Percentiles rank a stretch among this genome's conserved stretches.
These are phyloP conservation scores for Sideroxylon spinosum DNA, from an alignment of 179 eudicot species.

Conservation along the genomic window DNA sequence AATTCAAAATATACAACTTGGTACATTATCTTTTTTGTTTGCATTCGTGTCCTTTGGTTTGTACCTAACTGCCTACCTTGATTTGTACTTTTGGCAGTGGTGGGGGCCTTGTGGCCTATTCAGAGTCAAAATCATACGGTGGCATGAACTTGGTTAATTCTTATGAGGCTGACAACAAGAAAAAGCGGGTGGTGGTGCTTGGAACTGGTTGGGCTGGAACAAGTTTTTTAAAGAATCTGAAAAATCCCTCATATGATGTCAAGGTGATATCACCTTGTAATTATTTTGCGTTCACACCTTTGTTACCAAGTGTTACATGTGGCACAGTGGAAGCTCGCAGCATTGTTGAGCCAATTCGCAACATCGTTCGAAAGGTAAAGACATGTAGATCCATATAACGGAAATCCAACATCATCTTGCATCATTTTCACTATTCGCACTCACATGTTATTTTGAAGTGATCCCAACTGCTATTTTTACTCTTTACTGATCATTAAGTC, in stretches of 20 bases:
- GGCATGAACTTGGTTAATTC: constrained; percentile 30
- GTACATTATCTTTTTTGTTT: neutral
- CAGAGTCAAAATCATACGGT: constrained; percentile 52
- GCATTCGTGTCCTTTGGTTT: neutral
- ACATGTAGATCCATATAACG: neutral
- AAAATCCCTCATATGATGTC: constrained; percentile 64
- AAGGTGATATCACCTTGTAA: constrained; percentile 87
- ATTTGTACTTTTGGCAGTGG: constrained; percentile 43
- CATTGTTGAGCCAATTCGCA: constrained; percentile 90
- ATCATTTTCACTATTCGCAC: neutral
- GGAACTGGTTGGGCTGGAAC: constrained; percentile 99
- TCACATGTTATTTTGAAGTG: neutral
- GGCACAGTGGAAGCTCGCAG: constrained; percentile 96
- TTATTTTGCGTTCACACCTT: constrained; percentile 84
- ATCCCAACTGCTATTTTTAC: neutral
- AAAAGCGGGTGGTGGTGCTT: constrained; percentile 80
- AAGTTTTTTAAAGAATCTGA: constrained; percentile 76
- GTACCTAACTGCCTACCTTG: neutral
- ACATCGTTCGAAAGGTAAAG: constrained; percentile 66
- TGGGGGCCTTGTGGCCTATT: constrained; percentile 71
- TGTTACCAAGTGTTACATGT: constrained; percentile 79
- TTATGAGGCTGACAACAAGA: constrained; percentile 48
- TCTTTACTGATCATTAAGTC: neutral
- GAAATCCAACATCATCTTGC: neutral
- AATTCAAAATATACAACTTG: no score